These are phyloP conservation scores for Fagopyrum homotropicum DNA, from an alignment of 148 eudicot species.

Conservation along the genomic window DNA sequence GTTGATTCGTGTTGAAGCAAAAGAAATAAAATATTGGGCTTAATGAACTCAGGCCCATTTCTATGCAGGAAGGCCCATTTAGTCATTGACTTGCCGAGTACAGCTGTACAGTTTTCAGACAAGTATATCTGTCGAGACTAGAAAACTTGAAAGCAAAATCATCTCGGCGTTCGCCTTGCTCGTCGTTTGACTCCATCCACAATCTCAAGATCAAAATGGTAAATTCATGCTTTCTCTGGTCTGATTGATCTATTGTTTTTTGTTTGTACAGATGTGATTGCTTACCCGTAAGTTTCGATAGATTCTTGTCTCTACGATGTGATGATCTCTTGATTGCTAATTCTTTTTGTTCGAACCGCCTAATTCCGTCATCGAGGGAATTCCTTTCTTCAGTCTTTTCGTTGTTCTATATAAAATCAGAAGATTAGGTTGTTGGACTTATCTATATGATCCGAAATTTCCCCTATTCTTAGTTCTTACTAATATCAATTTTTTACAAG, in stretches of 20 bases:
- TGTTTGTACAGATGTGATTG: neutral
- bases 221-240: neutral
- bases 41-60: neutral
- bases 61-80: neutral
- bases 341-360: neutral
- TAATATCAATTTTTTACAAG: neutral
- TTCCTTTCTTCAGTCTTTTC: neutral
- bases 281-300: neutral
- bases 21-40: neutral
- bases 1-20: no score
- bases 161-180: conserved; percentile 7
- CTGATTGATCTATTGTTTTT: neutral
- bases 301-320: neutral
- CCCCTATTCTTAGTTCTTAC: neutral
- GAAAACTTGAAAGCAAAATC: neutral
- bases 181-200: conserved; percentile 8
- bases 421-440: neutral
- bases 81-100: neutral
- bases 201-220: conserved; percentile 9
- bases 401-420: neutral
- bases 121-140: neutral
- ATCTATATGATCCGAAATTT: neutral
- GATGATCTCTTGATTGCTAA: neutral
- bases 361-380: neutral
- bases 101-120: no score